These are phyloP conservation scores for Colletotrichum camelliae DNA, from an alignment of 2,329 filamentous ascomycete genomes.

Conservation along the genomic window DNA sequence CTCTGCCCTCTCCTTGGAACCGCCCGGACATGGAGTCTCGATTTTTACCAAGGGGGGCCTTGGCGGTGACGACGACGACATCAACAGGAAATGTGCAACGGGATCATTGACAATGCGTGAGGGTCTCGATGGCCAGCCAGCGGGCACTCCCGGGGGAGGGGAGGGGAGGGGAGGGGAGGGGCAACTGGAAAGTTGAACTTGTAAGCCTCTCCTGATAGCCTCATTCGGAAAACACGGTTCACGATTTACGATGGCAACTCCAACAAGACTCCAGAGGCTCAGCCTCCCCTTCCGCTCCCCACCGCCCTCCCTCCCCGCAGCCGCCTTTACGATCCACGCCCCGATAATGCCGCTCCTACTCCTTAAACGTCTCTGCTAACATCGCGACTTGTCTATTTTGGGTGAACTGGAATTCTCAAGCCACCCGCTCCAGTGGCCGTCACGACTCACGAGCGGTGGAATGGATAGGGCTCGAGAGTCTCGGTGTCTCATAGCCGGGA, in stretches of 20 bases:
- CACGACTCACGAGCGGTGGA: not conserved
- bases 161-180: not conserved
- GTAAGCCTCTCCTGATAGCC: conserved; percentile 1
- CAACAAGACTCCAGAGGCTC: not conserved
- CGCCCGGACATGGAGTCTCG: not conserved
- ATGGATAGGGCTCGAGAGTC: not conserved
- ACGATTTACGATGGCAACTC: not conserved
- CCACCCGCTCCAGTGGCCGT: not conserved
- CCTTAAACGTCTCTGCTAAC: not conserved
- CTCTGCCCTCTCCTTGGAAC: not conserved
- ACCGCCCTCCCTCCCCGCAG: conserved; percentile 1
- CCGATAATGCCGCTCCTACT: conserved; percentile 2
- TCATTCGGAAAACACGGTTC: not conserved
- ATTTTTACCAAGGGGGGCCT: not conserved
- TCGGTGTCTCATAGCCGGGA: not conserved
- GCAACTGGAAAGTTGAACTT: not conserved
- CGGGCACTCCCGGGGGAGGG: not conserved
- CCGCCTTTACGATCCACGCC: not conserved
- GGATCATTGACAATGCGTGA: not conserved
- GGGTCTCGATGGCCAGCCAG: not conserved
- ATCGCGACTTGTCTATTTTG: not conserved
- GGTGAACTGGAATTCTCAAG: not conserved
- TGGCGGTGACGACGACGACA: not conserved
- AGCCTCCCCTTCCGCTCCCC: not conserved
- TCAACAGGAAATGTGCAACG: not conserved